Conservation (phyloP, 106 monocot species). For the Dendrobium chrysotoxum region DNA sequence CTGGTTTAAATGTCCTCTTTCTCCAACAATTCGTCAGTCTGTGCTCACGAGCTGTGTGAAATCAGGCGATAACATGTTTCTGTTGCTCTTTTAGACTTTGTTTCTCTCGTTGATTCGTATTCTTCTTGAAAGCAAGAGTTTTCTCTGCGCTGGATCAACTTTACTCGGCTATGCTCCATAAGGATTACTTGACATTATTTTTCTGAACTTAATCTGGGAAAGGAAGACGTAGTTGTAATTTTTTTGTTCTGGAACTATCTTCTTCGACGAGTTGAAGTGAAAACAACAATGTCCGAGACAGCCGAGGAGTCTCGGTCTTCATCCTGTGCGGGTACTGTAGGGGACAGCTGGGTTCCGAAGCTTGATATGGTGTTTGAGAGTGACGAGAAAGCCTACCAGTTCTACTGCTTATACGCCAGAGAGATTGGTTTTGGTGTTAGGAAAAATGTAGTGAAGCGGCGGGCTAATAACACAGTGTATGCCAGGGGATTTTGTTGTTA, state of each 20-base stretch:
- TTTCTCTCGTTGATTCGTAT: background rate
- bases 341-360: constrained; percentile 22
- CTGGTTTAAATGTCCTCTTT: background rate
- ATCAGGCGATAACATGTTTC: background rate
- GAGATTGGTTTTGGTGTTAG: constrained; percentile 26
- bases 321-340: background rate
- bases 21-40: background rate
- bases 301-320: background rate
- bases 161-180: background rate
- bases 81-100: background rate
- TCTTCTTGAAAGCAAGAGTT: background rate
- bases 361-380: constrained; percentile 32
- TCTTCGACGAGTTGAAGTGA: background rate
- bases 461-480: constrained; percentile 25
- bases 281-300: background rate
- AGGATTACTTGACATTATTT: background rate
- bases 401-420: constrained; percentile 30
- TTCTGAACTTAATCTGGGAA: background rate
- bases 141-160: background rate
- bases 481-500: constrained; percentile 27
- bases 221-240: background rate
- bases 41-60: background rate
- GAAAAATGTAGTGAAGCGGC: constrained; percentile 30
- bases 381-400: constrained; percentile 31
- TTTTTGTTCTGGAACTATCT: background rate